Conservation (phyloP, 257 asterid species). For the Solanum bulbocastanum region DNA sequence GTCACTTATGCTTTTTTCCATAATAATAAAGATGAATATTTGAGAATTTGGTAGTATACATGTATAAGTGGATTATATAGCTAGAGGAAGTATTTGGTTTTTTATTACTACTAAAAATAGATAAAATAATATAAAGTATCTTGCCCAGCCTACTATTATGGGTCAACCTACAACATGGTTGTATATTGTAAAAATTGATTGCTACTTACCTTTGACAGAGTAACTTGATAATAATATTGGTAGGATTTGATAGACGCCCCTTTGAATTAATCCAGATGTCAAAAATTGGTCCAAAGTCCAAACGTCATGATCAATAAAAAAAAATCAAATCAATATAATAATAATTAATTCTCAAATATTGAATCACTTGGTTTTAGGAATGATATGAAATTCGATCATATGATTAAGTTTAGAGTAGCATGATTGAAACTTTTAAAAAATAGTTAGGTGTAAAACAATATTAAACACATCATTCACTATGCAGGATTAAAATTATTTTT, state of each 20-base stretch:
- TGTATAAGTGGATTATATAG: not conserved
- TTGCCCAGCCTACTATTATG: not conserved
- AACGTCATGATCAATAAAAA: too few species aligned
- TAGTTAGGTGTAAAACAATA: not conserved
- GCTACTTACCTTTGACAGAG: not conserved
- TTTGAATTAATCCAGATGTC: too few species aligned
- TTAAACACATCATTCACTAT: not conserved
- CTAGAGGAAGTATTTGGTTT: not conserved
- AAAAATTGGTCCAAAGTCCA: too few species aligned
- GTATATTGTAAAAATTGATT: too few species aligned
- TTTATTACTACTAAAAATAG: not conserved
- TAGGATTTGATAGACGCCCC: rapidly evolving
- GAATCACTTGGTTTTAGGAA: not conserved
- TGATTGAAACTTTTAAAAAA: not conserved
- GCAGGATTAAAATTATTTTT: not conserved
- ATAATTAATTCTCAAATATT: not conserved
- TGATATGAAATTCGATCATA: not conserved
- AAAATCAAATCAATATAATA: too few species aligned
- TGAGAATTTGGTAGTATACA: not conserved
- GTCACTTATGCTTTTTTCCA: not conserved
- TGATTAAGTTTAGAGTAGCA: not conserved
- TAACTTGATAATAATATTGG: too few species aligned
- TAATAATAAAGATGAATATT: not conserved
- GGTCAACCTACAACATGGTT: too few species aligned
- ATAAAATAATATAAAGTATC: not conserved